Evolutionary conservation across 306 rosid species (phyloP).

Genomic region (Cucurbita argyrosperma): DNA sequence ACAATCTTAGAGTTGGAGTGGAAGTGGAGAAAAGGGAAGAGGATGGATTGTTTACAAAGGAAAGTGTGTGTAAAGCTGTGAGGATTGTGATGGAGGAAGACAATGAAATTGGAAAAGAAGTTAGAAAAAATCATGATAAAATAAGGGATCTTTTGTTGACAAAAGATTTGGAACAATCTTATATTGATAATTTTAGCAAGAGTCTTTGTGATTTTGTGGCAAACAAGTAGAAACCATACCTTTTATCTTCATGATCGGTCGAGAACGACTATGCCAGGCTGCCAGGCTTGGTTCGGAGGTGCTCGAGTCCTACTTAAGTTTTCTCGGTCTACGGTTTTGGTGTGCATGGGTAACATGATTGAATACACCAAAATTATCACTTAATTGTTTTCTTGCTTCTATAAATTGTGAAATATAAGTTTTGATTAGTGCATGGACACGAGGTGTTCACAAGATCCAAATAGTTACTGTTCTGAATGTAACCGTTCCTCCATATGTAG

Average conservation of each 20-base stretch:
- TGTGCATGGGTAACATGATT: too few relatives aligned
- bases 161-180: conserved; percentile 25
- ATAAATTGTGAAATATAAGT: too few relatives aligned
- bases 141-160: conserved; percentile 29
- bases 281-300: too few relatives aligned
- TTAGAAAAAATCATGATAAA: conserved; percentile 30
- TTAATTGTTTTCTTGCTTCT: too few relatives aligned
- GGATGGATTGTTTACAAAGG: conserved; percentile 29
- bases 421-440: too few relatives aligned
- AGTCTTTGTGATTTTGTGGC: not conserved
- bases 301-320: too few relatives aligned
- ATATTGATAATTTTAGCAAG: conserved; percentile 18
- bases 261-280: too few relatives aligned
- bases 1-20: conserved; percentile 29
- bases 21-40: conserved; percentile 38
- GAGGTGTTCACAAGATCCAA: too few relatives aligned
- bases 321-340: too few relatives aligned
- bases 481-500: too few relatives aligned
- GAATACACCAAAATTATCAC: too few relatives aligned
- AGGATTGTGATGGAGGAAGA: conserved; percentile 22
- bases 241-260: not conserved
- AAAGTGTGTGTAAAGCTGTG: conserved; percentile 28
- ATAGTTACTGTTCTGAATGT: too few relatives aligned
- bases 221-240: not conserved
- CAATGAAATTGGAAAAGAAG: conserved; percentile 21